A percentile compares a stretch with the other conserved stretches of the same genome.
Conservation (phyloP, 2,329 filamentous ascomycete genomes). For the Didymella segeticola region DNA sequence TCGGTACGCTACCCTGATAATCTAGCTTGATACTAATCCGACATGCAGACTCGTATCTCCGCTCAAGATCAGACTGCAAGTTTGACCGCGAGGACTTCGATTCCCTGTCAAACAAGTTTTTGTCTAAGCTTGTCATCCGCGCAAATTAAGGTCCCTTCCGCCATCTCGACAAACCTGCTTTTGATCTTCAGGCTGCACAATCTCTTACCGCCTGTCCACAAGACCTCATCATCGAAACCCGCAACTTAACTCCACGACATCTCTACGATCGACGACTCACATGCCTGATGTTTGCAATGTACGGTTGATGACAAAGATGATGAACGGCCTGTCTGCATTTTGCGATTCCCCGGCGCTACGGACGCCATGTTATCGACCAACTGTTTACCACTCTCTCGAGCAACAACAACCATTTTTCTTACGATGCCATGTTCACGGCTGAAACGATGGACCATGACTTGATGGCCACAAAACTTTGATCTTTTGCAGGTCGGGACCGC, state of each 20-base stretch:
- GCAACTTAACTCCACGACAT: constrained; percentile 37
- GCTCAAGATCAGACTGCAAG: constrained; percentile 77
- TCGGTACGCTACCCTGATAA: constrained; percentile 15
- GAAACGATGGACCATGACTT: constrained; percentile 35
- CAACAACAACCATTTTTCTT: constrained; percentile 30
- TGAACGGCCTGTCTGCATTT: constrained; percentile 38
- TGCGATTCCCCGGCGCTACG: constrained; percentile 49
- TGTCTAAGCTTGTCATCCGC: constrained; percentile 94
- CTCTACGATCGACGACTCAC: constrained; percentile 40
- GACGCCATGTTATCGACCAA: constrained; percentile 47
- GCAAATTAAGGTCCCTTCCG: constrained; percentile 68
- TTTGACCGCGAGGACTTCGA: constrained; percentile 95
- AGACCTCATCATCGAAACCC: constrained; percentile 38
- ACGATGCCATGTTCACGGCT: constrained; percentile 36
- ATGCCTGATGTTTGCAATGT: constrained; percentile 40
- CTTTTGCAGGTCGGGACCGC: constrained; percentile 13
- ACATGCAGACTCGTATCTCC: constrained; percentile 79
- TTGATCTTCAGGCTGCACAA: constrained; percentile 28
- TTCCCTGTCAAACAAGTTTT: constrained; percentile 94
- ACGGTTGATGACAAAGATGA: constrained; percentile 48
- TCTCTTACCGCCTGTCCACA: constrained; percentile 19
- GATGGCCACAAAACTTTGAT: constrained; percentile 26
- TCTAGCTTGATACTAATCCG: constrained; percentile 51
- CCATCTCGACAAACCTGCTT: constrained; percentile 19
- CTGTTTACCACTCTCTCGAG: constrained; percentile 37